Evolutionary conservation across 768 basidiomycete genomes (phyloP), one percentile per base, ranked within the genome.

Genomic region (Pulveroboletus frians): DNA sequence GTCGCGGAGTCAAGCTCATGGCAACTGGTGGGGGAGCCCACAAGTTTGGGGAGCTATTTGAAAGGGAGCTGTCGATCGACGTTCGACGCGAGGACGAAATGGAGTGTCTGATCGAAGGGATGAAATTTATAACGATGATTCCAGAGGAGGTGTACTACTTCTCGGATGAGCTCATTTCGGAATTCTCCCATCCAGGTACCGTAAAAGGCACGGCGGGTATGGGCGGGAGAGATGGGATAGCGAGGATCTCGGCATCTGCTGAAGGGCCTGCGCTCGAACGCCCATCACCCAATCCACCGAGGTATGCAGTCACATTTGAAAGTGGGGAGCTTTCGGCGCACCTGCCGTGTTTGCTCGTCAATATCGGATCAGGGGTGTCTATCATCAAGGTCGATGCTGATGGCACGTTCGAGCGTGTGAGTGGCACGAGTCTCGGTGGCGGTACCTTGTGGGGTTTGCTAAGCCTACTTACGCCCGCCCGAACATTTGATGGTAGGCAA

Each of bases 101-200:
- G 96, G 95, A 92, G 71, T 97, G 96, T 61, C 71, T 98, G 64
- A 98, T 97, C 57, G 86, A 92, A 59, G 96, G 96, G 26, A 76
- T 99, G 64, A 88, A 91, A 69, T 99, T 99, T 71, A 87, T 98
- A 67, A 87, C 88, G 31, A 84, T 88, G 66, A 94, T 99, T 52
- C 95, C 95, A 30, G 85, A 92, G 70, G 96, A 99, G 71, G 95
- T 91, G 26, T 99, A 98, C 72, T 97, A 85, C 76, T 98, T 97
- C 72, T 96, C 93, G 46, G 95, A 99, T 69, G 89, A 97, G 70
- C 82, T 97, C 59, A 94, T 97, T 47, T 87, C 88, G 63, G 76
- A 73, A 43, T 68, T 76, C 45, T 74, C 76, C 11, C 76, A 76
- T 53, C 62, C 71, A 11, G 54, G 55, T 18, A 35, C 58, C 18